Evolutionary conservation across 768 basidiomycete species (phyloP).

Genomic region (Kwoniella dendrophila): DNA sequence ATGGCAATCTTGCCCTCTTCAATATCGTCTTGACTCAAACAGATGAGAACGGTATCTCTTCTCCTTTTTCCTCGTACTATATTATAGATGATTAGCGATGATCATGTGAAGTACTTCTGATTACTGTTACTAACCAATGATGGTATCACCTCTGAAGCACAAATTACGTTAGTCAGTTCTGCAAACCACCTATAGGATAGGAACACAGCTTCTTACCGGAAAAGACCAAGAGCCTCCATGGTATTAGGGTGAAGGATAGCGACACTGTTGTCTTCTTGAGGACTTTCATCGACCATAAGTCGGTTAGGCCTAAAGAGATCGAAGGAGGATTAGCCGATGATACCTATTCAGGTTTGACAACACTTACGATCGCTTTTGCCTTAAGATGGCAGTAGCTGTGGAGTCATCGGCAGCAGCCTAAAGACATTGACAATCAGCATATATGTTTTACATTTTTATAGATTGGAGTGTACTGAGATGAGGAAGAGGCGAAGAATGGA

Average conservation of each 20-base stretch:
- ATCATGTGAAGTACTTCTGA: background rate
- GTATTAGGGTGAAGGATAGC: conserved; percentile 94
- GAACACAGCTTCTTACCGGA: conserved; percentile 60
- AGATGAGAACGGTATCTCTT: conserved; percentile 95
- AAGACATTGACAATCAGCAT: background rate
- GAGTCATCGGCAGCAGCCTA: conserved; percentile 46
- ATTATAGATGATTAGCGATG: background rate
- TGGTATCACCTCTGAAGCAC: conserved; percentile 72
- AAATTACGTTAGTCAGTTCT: background rate
- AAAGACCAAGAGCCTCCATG: conserved; percentile 90
- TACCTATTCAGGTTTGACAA: background rate
- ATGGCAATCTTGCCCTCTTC: conserved; percentile 97
- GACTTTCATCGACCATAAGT: conserved; percentile 92
- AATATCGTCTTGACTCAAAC: conserved; percentile 90
- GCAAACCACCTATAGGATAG: background rate
- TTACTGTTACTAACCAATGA: conserved; percentile 70
- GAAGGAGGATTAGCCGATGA: conserved; percentile 4
- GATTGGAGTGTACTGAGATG: background rate
- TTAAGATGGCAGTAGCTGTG: conserved; percentile 87
- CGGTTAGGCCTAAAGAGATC: conserved; percentile 79
- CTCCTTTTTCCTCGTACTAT: conserved; percentile 87
- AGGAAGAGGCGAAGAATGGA: background rate
- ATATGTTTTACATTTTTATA: background rate
- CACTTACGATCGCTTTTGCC: conserved; percentile 95
- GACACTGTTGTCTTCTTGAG: conserved; percentile 96